phyloP scores from a whole-genome alignment of 2,329 filamentous ascomycete genomes.

The Cercospora brassicicola region DNA sequence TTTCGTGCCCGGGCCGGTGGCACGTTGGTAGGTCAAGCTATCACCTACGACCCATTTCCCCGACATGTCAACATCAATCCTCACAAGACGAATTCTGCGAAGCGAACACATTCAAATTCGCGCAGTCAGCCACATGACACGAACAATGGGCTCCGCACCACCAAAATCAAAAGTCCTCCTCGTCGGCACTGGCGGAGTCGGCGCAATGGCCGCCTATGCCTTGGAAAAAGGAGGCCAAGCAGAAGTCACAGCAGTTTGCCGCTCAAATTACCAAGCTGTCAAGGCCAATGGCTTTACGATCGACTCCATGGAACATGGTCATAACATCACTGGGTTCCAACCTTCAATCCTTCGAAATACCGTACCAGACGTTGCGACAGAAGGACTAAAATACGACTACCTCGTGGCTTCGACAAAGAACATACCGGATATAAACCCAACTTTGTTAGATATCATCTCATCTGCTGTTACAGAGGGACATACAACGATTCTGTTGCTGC shows the following conservation, averaged over 20 bases:
- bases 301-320: slow-evolving; percentile 57
- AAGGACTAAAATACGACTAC: slow-evolving; percentile 51
- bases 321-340: slow-evolving; percentile 36
- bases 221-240: slow-evolving; percentile 54
- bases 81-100: not conserved
- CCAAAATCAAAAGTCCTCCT: slow-evolving; percentile 50
- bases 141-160: slow-evolving; percentile 15
- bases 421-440: slow-evolving; percentile 55
- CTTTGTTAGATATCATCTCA: slow-evolving; percentile 50
- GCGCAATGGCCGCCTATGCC: slow-evolving; percentile 57
- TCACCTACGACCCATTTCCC: not conserved
- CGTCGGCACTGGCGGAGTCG: slow-evolving; percentile 58
- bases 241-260: slow-evolving; percentile 56
- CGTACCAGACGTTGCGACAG: slow-evolving; percentile 50
- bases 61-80: not conserved
- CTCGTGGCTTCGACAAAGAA: slow-evolving; percentile 62
- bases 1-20: not conserved
- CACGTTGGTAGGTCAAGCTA: not conserved
- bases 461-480: slow-evolving; percentile 54
- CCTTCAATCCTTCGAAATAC: slow-evolving; percentile 46
- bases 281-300: slow-evolving; percentile 54
- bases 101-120: not conserved
- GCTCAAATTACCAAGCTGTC: slow-evolving; percentile 58
- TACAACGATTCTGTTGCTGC: slow-evolving; percentile 58
- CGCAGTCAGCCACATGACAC: not conserved